phyloP scores from a whole-genome alignment of 306 rosid genomes.

The Dalbergia cultrata region DNA sequence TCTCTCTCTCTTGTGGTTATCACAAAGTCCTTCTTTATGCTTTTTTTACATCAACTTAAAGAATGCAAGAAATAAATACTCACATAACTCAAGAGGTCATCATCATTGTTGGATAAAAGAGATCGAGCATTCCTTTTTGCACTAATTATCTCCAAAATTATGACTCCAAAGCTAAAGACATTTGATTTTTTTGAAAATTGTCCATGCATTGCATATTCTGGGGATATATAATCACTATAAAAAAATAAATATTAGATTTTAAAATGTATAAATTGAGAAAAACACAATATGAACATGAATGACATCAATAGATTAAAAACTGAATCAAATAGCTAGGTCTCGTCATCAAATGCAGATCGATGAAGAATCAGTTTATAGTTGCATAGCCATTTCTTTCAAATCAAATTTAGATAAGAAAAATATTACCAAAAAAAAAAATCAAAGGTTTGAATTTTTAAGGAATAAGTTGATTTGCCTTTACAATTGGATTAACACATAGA shows the following conservation, averaged over 20 bases:
- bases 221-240: slow-evolving; percentile 52
- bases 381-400: too few species aligned
- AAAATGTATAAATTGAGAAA: not conserved
- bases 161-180: slow-evolving; percentile 51
- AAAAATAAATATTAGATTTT: not conserved
- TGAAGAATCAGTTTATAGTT: too few species aligned
- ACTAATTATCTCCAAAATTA: slow-evolving; percentile 52
- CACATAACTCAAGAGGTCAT: slow-evolving; percentile 51
- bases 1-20: too few species aligned
- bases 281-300: not conserved
- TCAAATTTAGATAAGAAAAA: not conserved
- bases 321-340: too few species aligned
- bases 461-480: too few species aligned
- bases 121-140: slow-evolving; percentile 47
- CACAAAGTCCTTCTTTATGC: not conserved
- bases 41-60: slow-evolving; percentile 13
- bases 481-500: too few species aligned
- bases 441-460: too few species aligned
- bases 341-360: too few species aligned
- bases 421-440: too few species aligned
- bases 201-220: slow-evolving; percentile 53
- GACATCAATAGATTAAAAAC: not conserved
- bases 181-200: slow-evolving; percentile 49
- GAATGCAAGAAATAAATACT: slow-evolving; percentile 6
- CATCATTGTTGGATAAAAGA: slow-evolving; percentile 1